phyloP scores from a whole-genome alignment of 1,284 basidiomycete species.

The Leccinum subfulvum region DNA sequence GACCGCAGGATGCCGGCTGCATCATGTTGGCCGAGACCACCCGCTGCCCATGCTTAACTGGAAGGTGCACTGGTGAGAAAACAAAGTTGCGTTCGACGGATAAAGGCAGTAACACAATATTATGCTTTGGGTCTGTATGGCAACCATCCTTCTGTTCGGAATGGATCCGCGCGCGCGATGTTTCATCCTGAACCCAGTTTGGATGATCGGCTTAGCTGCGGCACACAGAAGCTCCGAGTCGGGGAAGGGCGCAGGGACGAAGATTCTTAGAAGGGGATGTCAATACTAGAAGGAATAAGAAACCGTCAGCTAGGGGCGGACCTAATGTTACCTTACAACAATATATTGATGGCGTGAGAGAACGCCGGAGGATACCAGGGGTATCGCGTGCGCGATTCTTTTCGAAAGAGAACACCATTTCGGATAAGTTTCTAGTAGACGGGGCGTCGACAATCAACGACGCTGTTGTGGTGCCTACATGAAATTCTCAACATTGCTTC shows the following conservation, averaged over 20 bases:
- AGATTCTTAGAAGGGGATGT: constrained; percentile 7
- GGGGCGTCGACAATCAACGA: constrained; percentile 3
- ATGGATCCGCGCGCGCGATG: constrained; percentile 28
- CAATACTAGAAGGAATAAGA: constrained; percentile 14
- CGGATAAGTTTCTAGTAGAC: constrained; percentile 7
- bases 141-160: constrained; percentile 14
- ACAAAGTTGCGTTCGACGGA: constrained; percentile 18
- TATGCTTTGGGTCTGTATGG: constrained; percentile 20
- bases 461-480: not conserved
- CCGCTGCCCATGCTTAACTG: constrained; percentile 22
- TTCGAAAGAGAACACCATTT: not conserved
- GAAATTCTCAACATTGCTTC: constrained; percentile 2
- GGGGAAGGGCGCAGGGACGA: constrained; percentile 15
- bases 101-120: constrained; percentile 11
- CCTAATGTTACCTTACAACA: constrained; percentile 9
- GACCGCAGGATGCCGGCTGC: constrained; percentile 15
- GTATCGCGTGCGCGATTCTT: constrained; percentile 6
- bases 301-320: constrained; percentile 7
- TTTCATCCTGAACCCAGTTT: constrained; percentile 19
- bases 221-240: constrained; percentile 16
- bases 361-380: constrained; percentile 21
- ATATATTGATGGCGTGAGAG: constrained; percentile 12
- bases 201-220: constrained; percentile 29
- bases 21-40: constrained; percentile 17
- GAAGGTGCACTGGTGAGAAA: constrained; percentile 14